These are phyloP conservation scores for Soucietia sequanensis DNA, from an alignment of 805 yeast species.

Conservation along the genomic window DNA sequence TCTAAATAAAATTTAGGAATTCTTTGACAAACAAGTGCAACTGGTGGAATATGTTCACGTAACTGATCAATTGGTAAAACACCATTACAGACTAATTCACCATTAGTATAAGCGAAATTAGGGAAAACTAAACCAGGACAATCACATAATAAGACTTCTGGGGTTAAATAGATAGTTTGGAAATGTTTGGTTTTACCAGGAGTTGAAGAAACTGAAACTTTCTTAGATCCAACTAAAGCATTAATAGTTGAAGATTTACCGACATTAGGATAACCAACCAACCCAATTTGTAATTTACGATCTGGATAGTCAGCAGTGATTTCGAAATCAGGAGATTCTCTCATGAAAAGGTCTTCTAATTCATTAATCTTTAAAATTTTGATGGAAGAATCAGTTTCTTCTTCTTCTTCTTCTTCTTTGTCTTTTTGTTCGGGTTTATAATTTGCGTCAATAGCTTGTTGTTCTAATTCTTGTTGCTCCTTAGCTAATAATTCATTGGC, in stretches of 20 bases:
- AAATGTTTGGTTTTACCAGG: slow-evolving; percentile 99
- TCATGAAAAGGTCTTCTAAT: slow-evolving; percentile 74
- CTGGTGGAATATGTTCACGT: slow-evolving; percentile 88
- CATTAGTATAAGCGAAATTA: slow-evolving; percentile 93
- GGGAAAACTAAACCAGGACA: slow-evolving; percentile 99
- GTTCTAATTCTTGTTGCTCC: slow-evolving; percentile 48
- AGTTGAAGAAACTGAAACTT: slow-evolving; percentile 96
- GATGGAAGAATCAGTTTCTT: slow-evolving; percentile 37
- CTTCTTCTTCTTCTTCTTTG: slow-evolving; percentile 25
- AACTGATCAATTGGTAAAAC: slow-evolving; percentile 98
- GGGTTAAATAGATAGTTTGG: slow-evolving; percentile 88
- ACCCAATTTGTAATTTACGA: slow-evolving; percentile 76
- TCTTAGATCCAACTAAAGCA: slow-evolving; percentile 93
- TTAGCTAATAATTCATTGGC: slow-evolving; percentile 76
- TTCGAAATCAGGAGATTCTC: slow-evolving; percentile 71
- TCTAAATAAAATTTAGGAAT: slow-evolving; percentile 87
- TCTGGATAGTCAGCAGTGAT: slow-evolving; percentile 57
- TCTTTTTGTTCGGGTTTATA: slow-evolving; percentile 8
- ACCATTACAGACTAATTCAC: slow-evolving; percentile 96
- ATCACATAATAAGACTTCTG: slow-evolving; percentile 85
- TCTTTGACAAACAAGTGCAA: slow-evolving; percentile 79
- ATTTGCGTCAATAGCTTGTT: slow-evolving; percentile 14
- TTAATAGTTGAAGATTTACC: slow-evolving; percentile 98
- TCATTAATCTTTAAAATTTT: slow-evolving; percentile 79
- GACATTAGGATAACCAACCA: slow-evolving; percentile 94